phyloP scores from a whole-genome alignment of 2,329 filamentous ascomycete species.

The Apiospora rasikravindrae region DNA sequence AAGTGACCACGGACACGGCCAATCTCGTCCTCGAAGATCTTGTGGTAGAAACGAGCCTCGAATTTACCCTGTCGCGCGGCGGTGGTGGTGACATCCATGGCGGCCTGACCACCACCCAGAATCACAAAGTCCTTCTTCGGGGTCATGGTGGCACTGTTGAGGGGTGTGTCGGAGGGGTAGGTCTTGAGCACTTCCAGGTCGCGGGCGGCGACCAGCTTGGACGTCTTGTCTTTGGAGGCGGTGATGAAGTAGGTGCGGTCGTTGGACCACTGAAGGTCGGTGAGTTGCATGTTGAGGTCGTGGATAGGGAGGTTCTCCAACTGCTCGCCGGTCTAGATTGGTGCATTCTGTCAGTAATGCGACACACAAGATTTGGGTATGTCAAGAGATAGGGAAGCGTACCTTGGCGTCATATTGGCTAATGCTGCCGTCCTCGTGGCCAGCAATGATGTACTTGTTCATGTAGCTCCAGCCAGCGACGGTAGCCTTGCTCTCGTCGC shows the following conservation, averaged over 20 bases:
- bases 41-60: constrained; percentile 99
- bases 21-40: constrained; percentile 98
- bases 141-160: constrained; percentile 94
- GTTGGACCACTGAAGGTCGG: constrained; percentile 91
- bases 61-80: constrained; percentile 96
- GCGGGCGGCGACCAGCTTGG: constrained; percentile 81
- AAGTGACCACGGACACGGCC: constrained; percentile 97
- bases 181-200: constrained; percentile 93
- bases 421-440: constrained; percentile 94
- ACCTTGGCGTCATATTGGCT: constrained; percentile 92
- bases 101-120: constrained; percentile 95
- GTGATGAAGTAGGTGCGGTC: constrained; percentile 99
- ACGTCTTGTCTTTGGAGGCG: constrained; percentile 95
- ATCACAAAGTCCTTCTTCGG: constrained; percentile 98
- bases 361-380: neutral
- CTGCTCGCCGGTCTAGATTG: constrained; percentile 72
- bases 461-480: constrained; percentile 97
- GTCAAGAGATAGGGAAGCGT: constrained; percentile 30
- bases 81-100: constrained; percentile 98
- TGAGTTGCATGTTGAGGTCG: constrained; percentile 82
- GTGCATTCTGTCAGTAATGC: constrained; percentile 23
- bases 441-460: constrained; percentile 94
- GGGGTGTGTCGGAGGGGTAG: constrained; percentile 88
- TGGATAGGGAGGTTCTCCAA: constrained; percentile 83
- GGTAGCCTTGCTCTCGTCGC: constrained; percentile 94